Conservation (phyloP, 352 stramenopile species). For the Paralagenidium karlingii region DNA sequence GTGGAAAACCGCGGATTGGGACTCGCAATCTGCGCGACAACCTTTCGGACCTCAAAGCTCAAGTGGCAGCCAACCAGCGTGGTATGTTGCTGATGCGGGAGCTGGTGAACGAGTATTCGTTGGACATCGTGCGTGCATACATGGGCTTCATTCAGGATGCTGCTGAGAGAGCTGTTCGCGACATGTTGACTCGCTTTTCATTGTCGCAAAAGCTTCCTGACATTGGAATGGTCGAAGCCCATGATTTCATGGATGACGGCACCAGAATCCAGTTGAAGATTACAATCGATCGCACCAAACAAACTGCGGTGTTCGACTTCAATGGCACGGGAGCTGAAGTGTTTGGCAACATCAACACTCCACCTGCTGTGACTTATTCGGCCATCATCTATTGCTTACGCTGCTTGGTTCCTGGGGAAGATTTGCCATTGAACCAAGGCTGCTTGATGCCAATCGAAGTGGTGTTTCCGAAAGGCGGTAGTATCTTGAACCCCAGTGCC, state of each 20-base stretch:
- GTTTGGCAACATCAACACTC: slow-evolving; percentile 97
- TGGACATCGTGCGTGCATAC: slow-evolving; percentile 93
- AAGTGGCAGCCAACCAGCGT: slow-evolving; percentile 97
- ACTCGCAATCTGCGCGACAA: slow-evolving; percentile 97
- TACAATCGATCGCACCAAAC: slow-evolving; percentile 86
- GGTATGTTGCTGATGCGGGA: slow-evolving; percentile 93
- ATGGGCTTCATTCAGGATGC: slow-evolving; percentile 98
- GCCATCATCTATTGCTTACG: slow-evolving; percentile 99
- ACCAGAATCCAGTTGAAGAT: slow-evolving; percentile 94
- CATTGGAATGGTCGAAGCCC: slow-evolving; percentile 80
- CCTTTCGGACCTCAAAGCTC: slow-evolving; percentile 94
- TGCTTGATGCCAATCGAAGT: slow-evolving; percentile 96
- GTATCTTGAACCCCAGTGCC: slow-evolving; percentile 92
- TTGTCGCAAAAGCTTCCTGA: slow-evolving; percentile 54
- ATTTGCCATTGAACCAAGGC: slow-evolving; percentile 96
- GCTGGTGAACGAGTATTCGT: slow-evolving; percentile 91
- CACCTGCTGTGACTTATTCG: slow-evolving; percentile 96
- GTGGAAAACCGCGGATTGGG: slow-evolving; percentile 77
- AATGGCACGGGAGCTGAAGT: slow-evolving; percentile 94
- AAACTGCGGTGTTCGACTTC: slow-evolving; percentile 96
- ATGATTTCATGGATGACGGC: slow-evolving; percentile 99
- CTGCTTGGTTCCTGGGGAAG: slow-evolving; percentile 86
- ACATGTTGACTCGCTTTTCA: slow-evolving; percentile 93
- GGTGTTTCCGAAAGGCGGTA: slow-evolving; percentile 86
- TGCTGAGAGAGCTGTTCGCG: slow-evolving; percentile 90